Base-by-base conservation (phyloP, 768 basidiomycete species). In the Crucibulum laeve region DNA sequence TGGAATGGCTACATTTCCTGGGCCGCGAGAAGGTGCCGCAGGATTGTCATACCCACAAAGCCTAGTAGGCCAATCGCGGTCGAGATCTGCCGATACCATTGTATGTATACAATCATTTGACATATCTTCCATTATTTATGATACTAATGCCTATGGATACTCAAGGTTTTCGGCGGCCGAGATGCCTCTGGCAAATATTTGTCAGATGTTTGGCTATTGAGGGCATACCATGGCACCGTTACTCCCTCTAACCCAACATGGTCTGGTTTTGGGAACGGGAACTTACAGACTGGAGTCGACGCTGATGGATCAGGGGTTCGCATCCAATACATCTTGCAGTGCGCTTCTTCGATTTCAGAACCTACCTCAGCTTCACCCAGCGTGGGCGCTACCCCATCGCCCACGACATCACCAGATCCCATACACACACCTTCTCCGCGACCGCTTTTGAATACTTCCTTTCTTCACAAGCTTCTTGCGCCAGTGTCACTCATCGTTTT, bases 151-250 rank as follows among this genome's bases (percentile, higher is more conserved):
- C n/a, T n/a, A n/a, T n/a, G n/a, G n/a, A n/a, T n/a, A n/a, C 47
- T 11, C 21, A 47, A 75, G 74, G 61, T 91, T 7, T 91, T 88
- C 50, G 89, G 89, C 25, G 89, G 89, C 30, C 74, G 75, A 51
- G 86, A 88, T 56, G 66, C 69, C 34, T 58, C 65, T 43, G 88
- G 88, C 11, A 76, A 68, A 19, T 82, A 86, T 55, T 68, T 89
- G 3, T 74, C 79, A 30, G 89, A 91, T 44, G 55, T 91, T 8
- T 91, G 89, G 89, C 58, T 91, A 5, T 69, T 91, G 47, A 70
- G 89, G 42, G 76, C 85, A 3, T 91, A 90, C 60, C 70, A 73
- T 47, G 82, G 71, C n/a, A 60, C 71, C 24, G 55, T 87, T 43
- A 74, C 74, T n/a, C 50, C 73, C n/a, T 73, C 79, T 1, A 68